Percentiles rank a stretch among this genome's conserved stretches.
Evolutionary conservation across 2,329 filamentous ascomycete species (phyloP).

Genomic region (Zarea fungicola): DNA sequence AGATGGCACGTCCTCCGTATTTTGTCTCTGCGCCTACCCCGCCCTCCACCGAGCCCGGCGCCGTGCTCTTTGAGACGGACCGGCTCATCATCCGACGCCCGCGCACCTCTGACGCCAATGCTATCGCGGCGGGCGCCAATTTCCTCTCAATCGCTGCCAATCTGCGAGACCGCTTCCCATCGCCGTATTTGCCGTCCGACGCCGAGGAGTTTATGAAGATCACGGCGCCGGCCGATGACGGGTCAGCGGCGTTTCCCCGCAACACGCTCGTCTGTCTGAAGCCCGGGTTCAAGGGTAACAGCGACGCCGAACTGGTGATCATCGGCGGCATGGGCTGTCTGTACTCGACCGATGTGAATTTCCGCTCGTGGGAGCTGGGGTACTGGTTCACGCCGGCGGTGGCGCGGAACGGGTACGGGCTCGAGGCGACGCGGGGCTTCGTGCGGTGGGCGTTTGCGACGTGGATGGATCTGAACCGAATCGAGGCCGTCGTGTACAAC

Average conservation of each 20-base stretch:
- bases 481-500: conserved; percentile 35
- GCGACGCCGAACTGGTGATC: conserved; percentile 20
- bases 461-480: conserved; percentile 34
- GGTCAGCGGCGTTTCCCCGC: neutral
- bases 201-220: conserved; percentile 31
- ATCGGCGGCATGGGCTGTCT: conserved; percentile 39
- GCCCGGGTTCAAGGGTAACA: too few relatives aligned
- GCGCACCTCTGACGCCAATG: neutral
- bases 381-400: conserved; percentile 39
- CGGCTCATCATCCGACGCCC: neutral
- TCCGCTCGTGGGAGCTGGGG: conserved; percentile 41
- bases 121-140: neutral
- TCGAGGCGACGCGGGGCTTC: conserved; percentile 34
- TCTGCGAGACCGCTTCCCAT: conserved; percentile 41
- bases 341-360: conserved; percentile 31
- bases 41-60: neutral
- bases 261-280: neutral
- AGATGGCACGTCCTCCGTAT: neutral
- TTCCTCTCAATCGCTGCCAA: conserved; percentile 24
- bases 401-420: conserved; percentile 43
- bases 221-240: neutral
- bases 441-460: conserved; percentile 39
- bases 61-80: neutral
- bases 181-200: conserved; percentile 38
- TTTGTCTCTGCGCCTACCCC: neutral